phyloP scores from a whole-genome alignment of 2,329 filamentous ascomycete genomes.

The Ophiocordyceps australis region DNA sequence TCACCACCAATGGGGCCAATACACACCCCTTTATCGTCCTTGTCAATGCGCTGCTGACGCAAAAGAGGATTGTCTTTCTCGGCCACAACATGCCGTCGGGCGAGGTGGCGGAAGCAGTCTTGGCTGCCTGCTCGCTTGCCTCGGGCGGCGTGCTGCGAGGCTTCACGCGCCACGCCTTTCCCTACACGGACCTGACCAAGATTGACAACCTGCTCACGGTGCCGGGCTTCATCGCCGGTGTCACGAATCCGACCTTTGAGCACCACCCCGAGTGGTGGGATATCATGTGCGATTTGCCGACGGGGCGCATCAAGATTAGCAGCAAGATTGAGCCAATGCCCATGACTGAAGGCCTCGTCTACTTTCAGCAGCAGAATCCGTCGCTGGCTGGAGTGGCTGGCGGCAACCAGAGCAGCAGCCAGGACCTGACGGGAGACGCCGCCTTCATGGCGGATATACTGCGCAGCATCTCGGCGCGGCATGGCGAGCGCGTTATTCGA shows the following conservation, averaged over 20 bases:
- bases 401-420: conserved; percentile 18
- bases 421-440: conserved; percentile 69
- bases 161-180: conserved; percentile 91
- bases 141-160: conserved; percentile 85
- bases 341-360: conserved; percentile 67
- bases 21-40: conserved; percentile 94
- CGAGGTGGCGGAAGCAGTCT: conserved; percentile 91
- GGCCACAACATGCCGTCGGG: conserved; percentile 90
- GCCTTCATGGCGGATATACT: conserved; percentile 79
- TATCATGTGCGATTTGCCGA: conserved; percentile 79
- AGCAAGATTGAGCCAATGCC: conserved; percentile 67
- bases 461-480: conserved; percentile 65
- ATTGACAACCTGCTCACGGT: conserved; percentile 93
- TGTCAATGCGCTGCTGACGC: conserved; percentile 83
- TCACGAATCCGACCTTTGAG: conserved; percentile 93
- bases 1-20: conserved; percentile 76
- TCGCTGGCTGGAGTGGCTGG: conserved; percentile 30
- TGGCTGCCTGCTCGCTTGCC: conserved; percentile 86
- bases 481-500: conserved; percentile 77
- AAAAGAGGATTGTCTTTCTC: conserved; percentile 91
- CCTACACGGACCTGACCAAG: conserved; percentile 94
- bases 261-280: conserved; percentile 98
- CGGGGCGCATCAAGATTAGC: conserved; percentile 87
- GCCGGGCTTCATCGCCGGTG: conserved; percentile 91
- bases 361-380: conserved; percentile 70